Conservation (phyloP, 2,329 filamentous ascomycete genomes). For the Fonsecaea nubica region DNA sequence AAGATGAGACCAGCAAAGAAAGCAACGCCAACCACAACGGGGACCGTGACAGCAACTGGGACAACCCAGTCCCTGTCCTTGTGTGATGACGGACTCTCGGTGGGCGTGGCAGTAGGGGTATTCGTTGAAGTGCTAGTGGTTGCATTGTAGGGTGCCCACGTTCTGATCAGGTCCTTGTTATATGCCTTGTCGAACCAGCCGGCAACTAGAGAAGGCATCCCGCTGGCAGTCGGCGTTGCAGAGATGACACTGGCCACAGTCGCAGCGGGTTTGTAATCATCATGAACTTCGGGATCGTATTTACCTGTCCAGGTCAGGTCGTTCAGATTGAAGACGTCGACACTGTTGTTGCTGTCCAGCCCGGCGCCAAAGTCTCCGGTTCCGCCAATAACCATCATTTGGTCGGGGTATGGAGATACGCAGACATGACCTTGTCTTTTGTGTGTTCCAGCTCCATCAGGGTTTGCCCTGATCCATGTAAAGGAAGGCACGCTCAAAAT, state of each 20-base stretch:
- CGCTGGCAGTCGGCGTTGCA: constrained; percentile 39
- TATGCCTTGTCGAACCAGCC: constrained; percentile 59
- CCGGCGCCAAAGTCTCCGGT: constrained; percentile 3
- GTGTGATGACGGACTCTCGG: neutral
- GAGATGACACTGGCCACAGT: constrained; percentile 42
- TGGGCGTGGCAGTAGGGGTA: neutral
- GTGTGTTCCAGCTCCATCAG: constrained; percentile 35
- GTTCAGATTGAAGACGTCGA: constrained; percentile 57
- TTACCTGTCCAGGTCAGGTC: constrained; percentile 42
- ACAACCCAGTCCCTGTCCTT: constrained; percentile 50
- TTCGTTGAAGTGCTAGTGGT: neutral
- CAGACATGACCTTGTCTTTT: constrained; percentile 44
- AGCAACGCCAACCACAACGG: constrained; percentile 64
- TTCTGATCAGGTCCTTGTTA: constrained; percentile 63
- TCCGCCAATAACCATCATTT: constrained; percentile 50
- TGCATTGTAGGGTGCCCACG: constrained; percentile 62
- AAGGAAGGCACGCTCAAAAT: constrained; percentile 44
- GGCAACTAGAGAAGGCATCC: constrained; percentile 48
- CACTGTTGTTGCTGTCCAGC: constrained; percentile 22
- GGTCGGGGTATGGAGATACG: constrained; percentile 55
- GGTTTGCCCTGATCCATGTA: constrained; percentile 12
- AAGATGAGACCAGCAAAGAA: constrained; percentile 59
- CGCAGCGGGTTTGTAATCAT: constrained; percentile 39
- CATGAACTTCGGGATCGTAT: constrained; percentile 43
- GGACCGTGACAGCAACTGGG: constrained; percentile 67